Evolutionary conservation across 768 basidiomycete species (phyloP).

Genomic region (Phlebiopsis flavidoalba): DNA sequence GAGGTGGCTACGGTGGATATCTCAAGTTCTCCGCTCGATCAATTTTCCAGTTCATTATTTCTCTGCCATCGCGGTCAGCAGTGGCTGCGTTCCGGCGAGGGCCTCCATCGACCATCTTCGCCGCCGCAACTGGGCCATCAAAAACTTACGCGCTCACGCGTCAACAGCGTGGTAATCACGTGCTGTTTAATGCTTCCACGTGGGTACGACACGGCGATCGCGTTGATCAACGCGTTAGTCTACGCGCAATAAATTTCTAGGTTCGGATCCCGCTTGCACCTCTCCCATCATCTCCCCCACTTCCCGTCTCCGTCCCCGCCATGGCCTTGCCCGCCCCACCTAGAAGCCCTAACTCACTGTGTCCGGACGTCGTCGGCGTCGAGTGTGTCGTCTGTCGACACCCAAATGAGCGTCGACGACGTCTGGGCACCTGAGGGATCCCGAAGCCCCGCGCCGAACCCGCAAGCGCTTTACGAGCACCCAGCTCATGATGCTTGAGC

Average conservation of each 20-base stretch:
- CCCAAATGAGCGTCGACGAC: slow-evolving; percentile 20
- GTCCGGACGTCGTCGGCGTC: slow-evolving; percentile 53
- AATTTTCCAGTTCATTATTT: no score
- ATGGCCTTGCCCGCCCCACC: neutral
- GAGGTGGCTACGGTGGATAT: no score
- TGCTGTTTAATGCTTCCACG: neutral
- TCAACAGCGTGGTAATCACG: neutral
- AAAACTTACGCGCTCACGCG: neutral
- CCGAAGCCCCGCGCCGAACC: slow-evolving; percentile 36
- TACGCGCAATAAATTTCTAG: slow-evolving; percentile 5
- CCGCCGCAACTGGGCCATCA: neutral
- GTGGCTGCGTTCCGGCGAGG: no score
- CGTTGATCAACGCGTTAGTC: slow-evolving; percentile 8
- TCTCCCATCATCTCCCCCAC: slow-evolving; percentile 2
- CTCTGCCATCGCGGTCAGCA: no score
- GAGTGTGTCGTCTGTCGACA: slow-evolving; percentile 51
- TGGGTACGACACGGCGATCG: slow-evolving; percentile 5
- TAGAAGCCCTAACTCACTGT: slow-evolving; percentile 22
- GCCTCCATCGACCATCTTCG: no score
- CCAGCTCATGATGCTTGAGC: slow-evolving; percentile 69
- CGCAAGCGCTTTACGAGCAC: slow-evolving; percentile 65
- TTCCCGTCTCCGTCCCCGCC: neutral
- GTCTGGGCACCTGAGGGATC: slow-evolving; percentile 12
- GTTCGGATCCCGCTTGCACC: slow-evolving; percentile 2
- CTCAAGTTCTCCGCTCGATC: no score